phyloP scores from a whole-genome alignment of 352 stramenopile genomes.

The Phytopythium montanum region DNA sequence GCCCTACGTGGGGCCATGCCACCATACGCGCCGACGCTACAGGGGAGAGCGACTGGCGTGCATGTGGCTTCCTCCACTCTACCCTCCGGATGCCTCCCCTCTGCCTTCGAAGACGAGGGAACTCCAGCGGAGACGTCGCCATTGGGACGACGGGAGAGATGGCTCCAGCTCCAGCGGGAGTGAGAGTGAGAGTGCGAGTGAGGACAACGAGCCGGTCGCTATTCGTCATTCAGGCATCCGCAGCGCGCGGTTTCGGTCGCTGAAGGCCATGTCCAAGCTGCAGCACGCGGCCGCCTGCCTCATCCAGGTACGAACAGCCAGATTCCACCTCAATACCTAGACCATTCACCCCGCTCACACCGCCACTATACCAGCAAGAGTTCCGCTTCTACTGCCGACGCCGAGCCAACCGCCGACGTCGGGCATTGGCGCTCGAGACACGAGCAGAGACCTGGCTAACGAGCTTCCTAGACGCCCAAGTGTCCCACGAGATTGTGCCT shows the following conservation, averaged over 20 bases:
- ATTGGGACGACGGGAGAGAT: background rate
- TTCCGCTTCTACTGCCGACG: slow-evolving; percentile 38
- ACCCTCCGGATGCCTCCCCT: background rate
- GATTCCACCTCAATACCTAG: background rate
- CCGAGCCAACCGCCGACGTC: slow-evolving; percentile 12
- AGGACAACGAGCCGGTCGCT: slow-evolving; percentile 3
- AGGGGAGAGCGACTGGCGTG: slow-evolving; percentile 12
- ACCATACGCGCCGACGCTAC: slow-evolving; percentile 3
- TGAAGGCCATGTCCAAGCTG: slow-evolving; percentile 41
- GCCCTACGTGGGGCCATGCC: slow-evolving; percentile 4
- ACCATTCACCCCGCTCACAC: background rate
- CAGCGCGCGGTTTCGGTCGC: slow-evolving; percentile 38
- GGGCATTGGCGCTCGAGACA: slow-evolving; percentile 12
- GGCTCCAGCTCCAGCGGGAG: slow-evolving; percentile 14
- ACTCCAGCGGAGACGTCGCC: background rate
- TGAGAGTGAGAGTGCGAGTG: background rate
- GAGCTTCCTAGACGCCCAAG: slow-evolving; percentile 27
- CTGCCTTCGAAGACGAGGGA: background rate
- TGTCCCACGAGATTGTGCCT: slow-evolving; percentile 23
- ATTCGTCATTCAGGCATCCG: slow-evolving; percentile 13
- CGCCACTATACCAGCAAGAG: slow-evolving; percentile 24
- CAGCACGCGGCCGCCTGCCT: slow-evolving; percentile 32
- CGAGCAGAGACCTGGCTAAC: slow-evolving; percentile 26
- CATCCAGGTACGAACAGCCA: slow-evolving; percentile 35
- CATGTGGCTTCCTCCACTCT: slow-evolving; percentile 17